Evolutionary conservation across 202 grass and related monocot genomes (phyloP), one percentile per base, ranked within the genome.

Genomic region (Bolboschoenoplectus hybrid): DNA sequence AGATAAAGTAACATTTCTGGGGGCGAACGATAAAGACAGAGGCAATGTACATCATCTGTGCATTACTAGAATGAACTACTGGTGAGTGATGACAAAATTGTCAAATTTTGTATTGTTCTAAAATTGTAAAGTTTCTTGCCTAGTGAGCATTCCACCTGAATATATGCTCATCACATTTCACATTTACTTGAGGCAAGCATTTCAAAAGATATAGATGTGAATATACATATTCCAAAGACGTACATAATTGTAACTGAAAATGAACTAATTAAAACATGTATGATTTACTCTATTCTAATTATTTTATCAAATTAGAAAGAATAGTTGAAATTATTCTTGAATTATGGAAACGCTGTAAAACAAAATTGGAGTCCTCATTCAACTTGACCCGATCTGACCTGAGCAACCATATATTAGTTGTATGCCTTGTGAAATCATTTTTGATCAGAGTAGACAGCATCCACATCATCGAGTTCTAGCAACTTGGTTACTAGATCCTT

Each of bases 391-490:
- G 46, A 84, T 56, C 81, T 84, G 63, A 84, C 12, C 26, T 41
- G 45, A 70, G 17, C 36, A 56, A 83, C 64, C 46, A 66, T 6
- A 7, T 52, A 63, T 63, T 52, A 14, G 45, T 14, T 43, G 7
- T 36, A 40, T 67, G 34, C 26, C 1, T 82, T 10, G 16, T 41
- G 26, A 82, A 82, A 13, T 91, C 86, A 96, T 88, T 88, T 98
- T 69, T 96, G 93, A 86, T 94, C 97, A 35, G 91, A 94, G 68
- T 96, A 96, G 35, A 98, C 88, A 14, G 93, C 97, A 40, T 98
- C 97, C 9, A 98, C 97, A 32, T 98, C 97, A 89, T 98, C 93
- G 2, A 96, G 90, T 88, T 98, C 97, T 81, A 98, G 90, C 85
- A 98, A 85, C 50, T 98, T 98, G 64, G 65, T 85, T 11, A 96